Percentiles rank a stretch among this genome's conserved stretches.
Conservation (phyloP, 768 basidiomycete species). For the Lactarius hatsudake region DNA sequence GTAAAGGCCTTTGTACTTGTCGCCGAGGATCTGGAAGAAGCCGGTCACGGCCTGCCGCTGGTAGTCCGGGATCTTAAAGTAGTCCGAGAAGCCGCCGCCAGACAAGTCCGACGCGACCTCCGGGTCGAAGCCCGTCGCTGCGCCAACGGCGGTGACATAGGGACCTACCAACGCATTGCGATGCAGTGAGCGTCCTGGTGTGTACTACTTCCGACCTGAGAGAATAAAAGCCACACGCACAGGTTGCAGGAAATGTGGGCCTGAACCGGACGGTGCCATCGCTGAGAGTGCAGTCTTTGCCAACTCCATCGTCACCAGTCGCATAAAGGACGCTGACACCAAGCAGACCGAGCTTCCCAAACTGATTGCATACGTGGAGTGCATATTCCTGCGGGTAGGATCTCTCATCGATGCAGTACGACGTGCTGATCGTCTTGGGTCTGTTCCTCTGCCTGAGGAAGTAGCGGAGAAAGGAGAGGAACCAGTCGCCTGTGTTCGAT, state of each 20-base stretch:
- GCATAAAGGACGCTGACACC: background rate
- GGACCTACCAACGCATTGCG: background rate
- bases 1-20: background rate
- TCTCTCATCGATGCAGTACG: background rate
- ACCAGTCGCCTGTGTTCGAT: background rate
- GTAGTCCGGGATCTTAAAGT: background rate
- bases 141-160: background rate
- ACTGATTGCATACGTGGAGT: background rate
- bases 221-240: background rate
- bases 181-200: background rate
- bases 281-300: background rate
- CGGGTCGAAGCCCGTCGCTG: no score
- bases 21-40: background rate
- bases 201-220: no score
- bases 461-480: background rate
- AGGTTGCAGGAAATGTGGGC: background rate
- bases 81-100: no score
- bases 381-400: background rate
- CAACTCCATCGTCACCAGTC: background rate
- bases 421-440: background rate
- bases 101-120: no score
- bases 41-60: background rate
- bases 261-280: background rate
- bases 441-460: background rate
- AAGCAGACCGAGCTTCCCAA: background rate